Base-by-base conservation (phyloP, 108 stramenopile species). In the Conticribra guillardii region DNA sequence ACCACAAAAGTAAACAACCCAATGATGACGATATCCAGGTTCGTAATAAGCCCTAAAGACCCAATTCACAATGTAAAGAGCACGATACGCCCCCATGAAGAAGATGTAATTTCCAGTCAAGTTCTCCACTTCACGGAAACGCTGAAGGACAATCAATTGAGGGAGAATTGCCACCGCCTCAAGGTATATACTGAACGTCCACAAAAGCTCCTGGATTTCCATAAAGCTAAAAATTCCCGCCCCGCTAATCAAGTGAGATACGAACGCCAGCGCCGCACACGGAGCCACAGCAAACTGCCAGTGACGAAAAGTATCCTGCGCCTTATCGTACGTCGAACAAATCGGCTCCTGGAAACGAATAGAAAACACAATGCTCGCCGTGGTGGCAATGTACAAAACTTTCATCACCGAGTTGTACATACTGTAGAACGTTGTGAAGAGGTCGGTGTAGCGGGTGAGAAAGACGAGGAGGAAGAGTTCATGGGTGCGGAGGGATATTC, bases 31-130 rank as follows among this genome's bases (percentile, higher is more conserved):
- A 88, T 99, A 99, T 22, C 84, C 66, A 28, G 63, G 64, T 82
- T 99, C 99, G 29, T 69, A 67, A 67, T 95, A 87, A 19, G 94
- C 86, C 29, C 98, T 81, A 59, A 96, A 99, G 34, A 99, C 82
- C 99, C 99, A 99, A 78, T 99, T 99, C n/a, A 99, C 73, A 70
- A 99, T 97, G 85, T 99, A 99, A 7, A 99, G 78, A 17, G 84
- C 95, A 27, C 98, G 89, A 73, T 99, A 99, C 34, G 93, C 82
- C 54, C 98, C 99, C 90, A 99, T 93, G 64, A 96, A 92, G 74
- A 97, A 95, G 70, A 99, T 89, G 82, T 99, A 99, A 76, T 98
- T 95, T 21, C 96, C 96, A 16, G 98, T 99, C 64, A 99, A 81
- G 85, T 98, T 99, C 80, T 98, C 97, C 17, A 98, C 93, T 54